A percentile compares a stretch with the other conserved stretches of the same genome.
Conservation (phyloP, 805 yeast species). For the Metschnikowia similis region DNA sequence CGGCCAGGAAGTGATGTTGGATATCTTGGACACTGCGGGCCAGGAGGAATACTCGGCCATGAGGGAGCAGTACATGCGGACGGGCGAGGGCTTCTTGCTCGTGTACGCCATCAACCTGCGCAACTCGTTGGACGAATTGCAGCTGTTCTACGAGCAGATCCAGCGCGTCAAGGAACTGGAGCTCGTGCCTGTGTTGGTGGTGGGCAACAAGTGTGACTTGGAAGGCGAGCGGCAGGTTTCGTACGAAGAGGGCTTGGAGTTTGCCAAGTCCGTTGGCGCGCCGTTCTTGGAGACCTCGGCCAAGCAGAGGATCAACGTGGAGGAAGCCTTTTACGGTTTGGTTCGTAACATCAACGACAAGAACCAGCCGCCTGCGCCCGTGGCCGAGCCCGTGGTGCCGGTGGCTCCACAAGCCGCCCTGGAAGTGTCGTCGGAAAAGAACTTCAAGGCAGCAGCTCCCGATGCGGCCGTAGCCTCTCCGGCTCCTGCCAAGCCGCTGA, state of each 20-base stretch:
- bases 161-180: slow-evolving; percentile 71
- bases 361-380: slow-evolving; percentile 4
- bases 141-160: slow-evolving; percentile 74
- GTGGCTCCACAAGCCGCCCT: not conserved
- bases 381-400: not conserved
- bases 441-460: not conserved
- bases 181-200: slow-evolving; percentile 71
- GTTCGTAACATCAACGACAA: slow-evolving; percentile 50
- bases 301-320: slow-evolving; percentile 85
- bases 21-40: slow-evolving; percentile 96
- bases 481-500: not conserved
- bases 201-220: slow-evolving; percentile 75
- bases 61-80: slow-evolving; percentile 88
- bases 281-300: slow-evolving; percentile 91
- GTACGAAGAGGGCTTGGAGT: slow-evolving; percentile 53
- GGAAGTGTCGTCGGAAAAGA: slow-evolving; percentile 1
- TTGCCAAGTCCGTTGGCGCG: slow-evolving; percentile 64
- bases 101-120: slow-evolving; percentile 87
- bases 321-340: slow-evolving; percentile 70
- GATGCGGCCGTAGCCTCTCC: not conserved
- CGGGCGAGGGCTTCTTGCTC: slow-evolving; percentile 89
- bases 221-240: slow-evolving; percentile 74
- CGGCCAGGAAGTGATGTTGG: slow-evolving; percentile 56
- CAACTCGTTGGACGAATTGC: slow-evolving; percentile 79
- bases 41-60: slow-evolving; percentile 92